Base-by-base conservation (phyloP, 805 yeast genomes). In the Clavispora fructus region DNA sequence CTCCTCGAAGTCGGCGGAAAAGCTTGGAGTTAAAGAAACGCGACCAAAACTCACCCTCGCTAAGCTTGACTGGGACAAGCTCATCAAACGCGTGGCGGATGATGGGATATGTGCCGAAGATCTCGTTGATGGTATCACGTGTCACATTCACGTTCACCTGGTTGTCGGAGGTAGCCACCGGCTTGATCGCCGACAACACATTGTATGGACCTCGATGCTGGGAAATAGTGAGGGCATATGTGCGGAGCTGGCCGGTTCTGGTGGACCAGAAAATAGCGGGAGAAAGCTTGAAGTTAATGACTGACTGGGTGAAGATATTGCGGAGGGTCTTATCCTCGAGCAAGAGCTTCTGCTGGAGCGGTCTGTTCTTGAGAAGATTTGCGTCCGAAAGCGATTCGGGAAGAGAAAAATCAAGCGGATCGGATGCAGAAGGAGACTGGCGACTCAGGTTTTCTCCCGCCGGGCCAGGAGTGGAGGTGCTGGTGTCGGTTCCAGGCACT, bases 41-140 rank as follows among this genome's bases (percentile, higher is more conserved):
- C 10, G 96, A 88, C 99, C 99, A 94, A 57, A 94, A 94, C 59
- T 87, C 96, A 37, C 92, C 91, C 62, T 94, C 98, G 41, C 80
- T 77, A 44, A 94, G 74, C 50, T 84, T 83, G 12, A 50, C 56
- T 1, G 98, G 99, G 5, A 94, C 99, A 47, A 83, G 83, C 45
- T 94, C 99, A 48, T 80, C 83, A 59, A 87, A 94, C 0, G 98
- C 98, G 51, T 79, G 80, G 49, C 87, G 80, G 25, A 94, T 95
- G 33, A 91, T 80, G 0, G 99, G 99, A 59, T 92, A 94, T 48
- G 92, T 96, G 43, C 83, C 87, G 61, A 94, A 91, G 19, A 94
- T 89, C 52, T 86, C 95, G 46, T 80, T 83, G 58, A 94, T 91
- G 50, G 85, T 90, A 50, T 91, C 97, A 45, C 96, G 73, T 0